Base-by-base conservation (phyloP, 495 filamentous ascomycete genomes). In the Trichoderma orchidacearum region DNA sequence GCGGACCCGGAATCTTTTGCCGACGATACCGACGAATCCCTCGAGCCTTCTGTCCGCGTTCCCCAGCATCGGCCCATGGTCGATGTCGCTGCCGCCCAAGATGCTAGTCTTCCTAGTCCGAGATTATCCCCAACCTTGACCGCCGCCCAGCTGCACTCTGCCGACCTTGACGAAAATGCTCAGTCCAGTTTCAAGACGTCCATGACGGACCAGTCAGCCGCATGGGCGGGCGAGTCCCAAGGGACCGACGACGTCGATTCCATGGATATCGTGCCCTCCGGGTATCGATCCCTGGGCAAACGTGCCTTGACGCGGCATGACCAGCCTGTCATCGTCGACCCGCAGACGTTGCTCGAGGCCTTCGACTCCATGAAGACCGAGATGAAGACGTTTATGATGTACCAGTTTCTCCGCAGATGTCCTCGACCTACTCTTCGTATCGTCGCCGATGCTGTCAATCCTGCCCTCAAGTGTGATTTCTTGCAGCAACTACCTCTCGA, bases 381-480 rank as follows among this genome's bases (percentile, higher is more conserved):
- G 58, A 77, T 97, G 77, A 89, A 97, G 66, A 85, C 82, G 0
- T 95, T 94, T 64, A 81, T 99, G 63, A 95, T 97, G 86, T 96
- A 92, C 64, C 90, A 97, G 62, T 80, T 99, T 32, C 76, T 99
- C 25, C 84, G 86, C 30, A 81, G 94, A 36, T 96, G 93, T 68
- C 80, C 88, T 5, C 87, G 95, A 60, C 87, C 89, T 21, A 96
- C 91, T 0, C 76, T 99, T 1, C 90, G 90, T 67, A 84, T 95
- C 51, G 86, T 99, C 61, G 89, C 94, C 23, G 85, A 89, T 60
- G 84, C 90, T 31, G 91, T 99, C 57, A 96, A 96, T 66, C 94
- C 94, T 5, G 90, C 92, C n/a, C 70, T 99, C 58, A 95, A 95
- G 69, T 94, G 89, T 64, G 92, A 99, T 66, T 95, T 96, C 63